Evolutionary conservation across 2,329 filamentous ascomycete species (phyloP).

Genomic region (Xylaria digitata): DNA sequence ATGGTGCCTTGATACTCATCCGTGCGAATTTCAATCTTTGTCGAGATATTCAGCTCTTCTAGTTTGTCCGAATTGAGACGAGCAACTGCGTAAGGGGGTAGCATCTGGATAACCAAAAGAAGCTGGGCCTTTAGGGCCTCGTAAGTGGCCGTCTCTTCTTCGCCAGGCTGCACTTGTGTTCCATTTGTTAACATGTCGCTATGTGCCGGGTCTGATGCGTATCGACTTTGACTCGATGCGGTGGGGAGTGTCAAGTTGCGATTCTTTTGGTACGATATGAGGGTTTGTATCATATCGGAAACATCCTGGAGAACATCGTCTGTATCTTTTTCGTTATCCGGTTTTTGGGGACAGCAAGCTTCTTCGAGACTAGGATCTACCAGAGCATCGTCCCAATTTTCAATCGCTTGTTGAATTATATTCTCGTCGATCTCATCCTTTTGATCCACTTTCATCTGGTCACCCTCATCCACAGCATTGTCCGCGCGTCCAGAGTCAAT

Average conservation of each 20-base stretch:
- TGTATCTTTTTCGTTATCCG: constrained; percentile 67
- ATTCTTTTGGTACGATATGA: constrained; percentile 82
- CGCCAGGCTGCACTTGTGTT: constrained; percentile 73
- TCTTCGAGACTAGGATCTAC: constrained; percentile 69
- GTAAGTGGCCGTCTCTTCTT: constrained; percentile 72
- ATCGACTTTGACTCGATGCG: constrained; percentile 66
- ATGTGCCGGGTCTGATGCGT: constrained; percentile 70
- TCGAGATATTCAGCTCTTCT: constrained; percentile 84
- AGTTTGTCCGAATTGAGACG: constrained; percentile 88
- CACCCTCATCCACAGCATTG: constrained; percentile 52
- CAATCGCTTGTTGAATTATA: constrained; percentile 64
- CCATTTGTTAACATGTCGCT: constrained; percentile 76
- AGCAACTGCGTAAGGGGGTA: constrained; percentile 87
- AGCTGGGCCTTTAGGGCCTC: constrained; percentile 81
- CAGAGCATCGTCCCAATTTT: constrained; percentile 67
- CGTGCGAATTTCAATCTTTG: constrained; percentile 77
- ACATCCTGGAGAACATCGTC: constrained; percentile 79
- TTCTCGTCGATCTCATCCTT: constrained; percentile 62
- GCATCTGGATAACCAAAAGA: constrained; percentile 74
- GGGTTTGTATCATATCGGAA: constrained; percentile 79
- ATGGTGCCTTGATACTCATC: constrained; percentile 81
- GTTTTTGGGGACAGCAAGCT: constrained; percentile 61
- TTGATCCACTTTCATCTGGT: constrained; percentile 46
- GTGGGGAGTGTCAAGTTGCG: constrained; percentile 76
- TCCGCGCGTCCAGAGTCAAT: constrained; percentile 63